Evolutionary conservation across 345 rosid genomes (phyloP).

Genomic region (Rhizophora apiculata): DNA sequence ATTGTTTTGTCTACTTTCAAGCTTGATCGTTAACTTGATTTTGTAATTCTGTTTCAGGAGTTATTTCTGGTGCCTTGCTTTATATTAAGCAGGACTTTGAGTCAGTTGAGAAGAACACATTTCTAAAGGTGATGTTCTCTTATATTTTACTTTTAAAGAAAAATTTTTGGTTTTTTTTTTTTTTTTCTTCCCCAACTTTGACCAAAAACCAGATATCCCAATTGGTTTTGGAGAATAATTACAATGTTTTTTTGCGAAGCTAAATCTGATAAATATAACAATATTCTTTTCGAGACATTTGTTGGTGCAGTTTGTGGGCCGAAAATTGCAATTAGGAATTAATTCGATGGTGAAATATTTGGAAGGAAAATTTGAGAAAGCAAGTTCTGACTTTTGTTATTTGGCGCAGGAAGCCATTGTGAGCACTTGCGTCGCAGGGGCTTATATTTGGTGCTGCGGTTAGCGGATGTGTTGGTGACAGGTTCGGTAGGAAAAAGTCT

Average conservation of each 20-base stretch:
- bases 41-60: conserved; percentile 37
- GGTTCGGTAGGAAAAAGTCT: conserved; percentile 59
- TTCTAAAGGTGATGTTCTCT: conserved; percentile 46
- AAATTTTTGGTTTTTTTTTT: no score
- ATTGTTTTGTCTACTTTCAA: neutral
- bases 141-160: no score
- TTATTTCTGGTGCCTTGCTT: conserved; percentile 84
- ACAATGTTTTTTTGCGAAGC: no score
- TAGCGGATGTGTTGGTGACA: conserved; percentile 77
- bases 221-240: no score
- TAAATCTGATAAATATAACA: no score
- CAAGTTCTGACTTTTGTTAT: neutral
- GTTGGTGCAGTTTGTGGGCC: no score
- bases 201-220: no score
- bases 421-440: conserved; percentile 89
- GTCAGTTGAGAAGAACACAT: conserved; percentile 50
- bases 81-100: conserved; percentile 69
- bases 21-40: neutral
- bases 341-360: no score
- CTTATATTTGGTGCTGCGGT: conserved; percentile 79
- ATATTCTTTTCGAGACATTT: no score
- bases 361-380: no score
- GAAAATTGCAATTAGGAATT: no score
- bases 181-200: no score
- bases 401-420: conserved; percentile 55